A percentile compares a stretch with the other conserved stretches of the same genome.
phyloP scores from a whole-genome alignment of 1,284 basidiomycete genomes.

The Caloboletus firmus region DNA sequence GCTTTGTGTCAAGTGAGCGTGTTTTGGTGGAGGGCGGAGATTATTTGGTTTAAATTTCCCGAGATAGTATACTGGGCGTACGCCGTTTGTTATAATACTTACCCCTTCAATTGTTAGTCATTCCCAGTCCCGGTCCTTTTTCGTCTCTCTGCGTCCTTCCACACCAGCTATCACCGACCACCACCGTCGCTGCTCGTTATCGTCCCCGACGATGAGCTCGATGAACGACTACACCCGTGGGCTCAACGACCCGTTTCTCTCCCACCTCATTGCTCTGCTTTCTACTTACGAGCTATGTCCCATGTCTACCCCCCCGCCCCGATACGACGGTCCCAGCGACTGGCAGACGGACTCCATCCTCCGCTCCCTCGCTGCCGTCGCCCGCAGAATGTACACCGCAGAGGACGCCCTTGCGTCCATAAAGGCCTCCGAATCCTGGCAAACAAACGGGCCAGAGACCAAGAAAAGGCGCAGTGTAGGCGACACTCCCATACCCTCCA shows the following conservation, averaged over 20 bases:
- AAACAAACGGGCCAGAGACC: constrained; percentile 40
- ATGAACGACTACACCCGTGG: constrained; percentile 20
- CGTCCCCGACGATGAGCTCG: constrained; percentile 34
- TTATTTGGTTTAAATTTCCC: constrained; percentile 1
- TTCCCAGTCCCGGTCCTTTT: background rate
- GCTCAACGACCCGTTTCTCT: constrained; percentile 42
- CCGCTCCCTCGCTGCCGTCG: constrained; percentile 54
- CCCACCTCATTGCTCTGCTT: constrained; percentile 51
- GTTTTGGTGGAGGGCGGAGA: constrained; percentile 9
- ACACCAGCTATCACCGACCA: constrained; percentile 3
- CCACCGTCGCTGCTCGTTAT: constrained; percentile 8
- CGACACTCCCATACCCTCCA: constrained; percentile 38
- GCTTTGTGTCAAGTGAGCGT: background rate
- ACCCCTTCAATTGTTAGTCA: background rate
- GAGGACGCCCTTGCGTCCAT: constrained; percentile 49
- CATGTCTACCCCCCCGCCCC: constrained; percentile 52
- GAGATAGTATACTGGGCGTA: background rate
- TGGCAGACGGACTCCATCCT: constrained; percentile 67
- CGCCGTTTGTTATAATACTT: background rate
- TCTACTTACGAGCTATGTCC: constrained; percentile 54
- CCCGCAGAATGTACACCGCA: constrained; percentile 59
- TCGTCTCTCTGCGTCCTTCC: background rate
- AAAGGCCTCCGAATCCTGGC: constrained; percentile 41
- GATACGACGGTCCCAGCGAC: constrained; percentile 62
- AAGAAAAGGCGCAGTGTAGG: constrained; percentile 53